phyloP scores from a whole-genome alignment of 257 asterid species.

The Avicennia marina region DNA sequence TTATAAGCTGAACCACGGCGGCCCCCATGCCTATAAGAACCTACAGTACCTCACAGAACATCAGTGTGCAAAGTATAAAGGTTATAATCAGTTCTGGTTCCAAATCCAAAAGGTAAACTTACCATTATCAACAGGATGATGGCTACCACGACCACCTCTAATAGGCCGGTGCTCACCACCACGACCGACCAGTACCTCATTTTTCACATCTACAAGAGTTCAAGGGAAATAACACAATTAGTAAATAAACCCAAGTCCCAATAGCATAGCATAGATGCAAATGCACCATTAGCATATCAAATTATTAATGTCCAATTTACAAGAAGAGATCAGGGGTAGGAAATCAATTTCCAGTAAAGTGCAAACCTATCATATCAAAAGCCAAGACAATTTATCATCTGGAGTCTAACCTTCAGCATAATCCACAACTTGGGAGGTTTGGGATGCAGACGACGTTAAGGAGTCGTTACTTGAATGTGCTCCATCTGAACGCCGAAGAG shows the following conservation, averaged over 20 bases:
- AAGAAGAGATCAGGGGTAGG: background rate
- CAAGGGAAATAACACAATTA: constrained; percentile 21
- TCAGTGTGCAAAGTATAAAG: background rate
- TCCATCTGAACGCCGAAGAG: constrained; percentile 62
- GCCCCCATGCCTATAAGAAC: constrained; percentile 55
- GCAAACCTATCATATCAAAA: constrained; percentile 2
- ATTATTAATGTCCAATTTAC: background rate
- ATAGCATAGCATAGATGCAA: background rate
- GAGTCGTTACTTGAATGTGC: constrained; percentile 60
- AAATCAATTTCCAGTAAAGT: background rate
- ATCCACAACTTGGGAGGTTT: constrained; percentile 43
- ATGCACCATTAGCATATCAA: background rate
- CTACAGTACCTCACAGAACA: constrained; percentile 27
- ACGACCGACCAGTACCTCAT: constrained; percentile 32
- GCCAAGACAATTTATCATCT: background rate
- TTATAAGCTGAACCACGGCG: constrained; percentile 51
- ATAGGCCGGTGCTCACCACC: constrained; percentile 44
- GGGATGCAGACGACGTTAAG: constrained; percentile 54
- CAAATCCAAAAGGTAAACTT: constrained; percentile 19
- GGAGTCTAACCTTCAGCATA: constrained; percentile 51
- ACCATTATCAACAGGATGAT: constrained; percentile 52
- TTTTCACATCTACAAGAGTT: constrained; percentile 40
- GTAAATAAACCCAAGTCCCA: background rate
- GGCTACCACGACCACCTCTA: constrained; percentile 45
- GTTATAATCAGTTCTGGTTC: background rate